A percentile compares a stretch with the other conserved stretches of the same genome.
Evolutionary conservation across 2,329 filamentous ascomycete species (phyloP).

Genomic region (Bipolaris gigantea): DNA sequence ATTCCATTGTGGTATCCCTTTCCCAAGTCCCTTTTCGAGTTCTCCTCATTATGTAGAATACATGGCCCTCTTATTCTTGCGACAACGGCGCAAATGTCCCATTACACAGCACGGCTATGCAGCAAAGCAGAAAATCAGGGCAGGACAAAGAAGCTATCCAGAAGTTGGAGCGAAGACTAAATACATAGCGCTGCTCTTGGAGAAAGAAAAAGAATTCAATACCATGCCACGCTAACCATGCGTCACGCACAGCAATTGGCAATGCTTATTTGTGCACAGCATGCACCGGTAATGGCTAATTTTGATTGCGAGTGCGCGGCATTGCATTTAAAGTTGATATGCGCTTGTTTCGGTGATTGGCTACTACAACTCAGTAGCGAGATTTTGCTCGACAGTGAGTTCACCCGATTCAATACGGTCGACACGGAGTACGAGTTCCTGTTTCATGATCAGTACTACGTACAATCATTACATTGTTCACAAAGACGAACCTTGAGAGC

Average conservation of each 20-base stretch:
- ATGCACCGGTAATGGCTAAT: background rate
- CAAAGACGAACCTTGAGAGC: constrained; percentile 67
- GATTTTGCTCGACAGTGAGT: constrained; percentile 38
- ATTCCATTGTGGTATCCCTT: no score
- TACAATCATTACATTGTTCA: background rate
- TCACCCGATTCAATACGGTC: constrained; percentile 47
- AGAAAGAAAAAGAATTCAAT: background rate
- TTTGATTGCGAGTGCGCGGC: background rate
- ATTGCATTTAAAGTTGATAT: background rate
- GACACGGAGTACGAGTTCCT: constrained; percentile 48
- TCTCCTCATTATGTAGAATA: background rate
- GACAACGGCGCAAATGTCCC: background rate
- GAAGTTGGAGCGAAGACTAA: background rate
- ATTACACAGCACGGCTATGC: background rate
- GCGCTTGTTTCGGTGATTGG: background rate
- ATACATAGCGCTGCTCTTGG: background rate
- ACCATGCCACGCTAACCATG: background rate
- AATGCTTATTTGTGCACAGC: background rate
- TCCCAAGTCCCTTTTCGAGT: background rate
- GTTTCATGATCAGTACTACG: constrained; percentile 15
- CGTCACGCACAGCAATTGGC: background rate
- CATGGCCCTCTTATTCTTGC: background rate
- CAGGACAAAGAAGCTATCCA: background rate
- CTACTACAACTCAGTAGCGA: constrained; percentile 37
- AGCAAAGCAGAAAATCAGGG: background rate